Base-by-base conservation (phyloP, 768 basidiomycete genomes). In the Baorangia bicolor region DNA sequence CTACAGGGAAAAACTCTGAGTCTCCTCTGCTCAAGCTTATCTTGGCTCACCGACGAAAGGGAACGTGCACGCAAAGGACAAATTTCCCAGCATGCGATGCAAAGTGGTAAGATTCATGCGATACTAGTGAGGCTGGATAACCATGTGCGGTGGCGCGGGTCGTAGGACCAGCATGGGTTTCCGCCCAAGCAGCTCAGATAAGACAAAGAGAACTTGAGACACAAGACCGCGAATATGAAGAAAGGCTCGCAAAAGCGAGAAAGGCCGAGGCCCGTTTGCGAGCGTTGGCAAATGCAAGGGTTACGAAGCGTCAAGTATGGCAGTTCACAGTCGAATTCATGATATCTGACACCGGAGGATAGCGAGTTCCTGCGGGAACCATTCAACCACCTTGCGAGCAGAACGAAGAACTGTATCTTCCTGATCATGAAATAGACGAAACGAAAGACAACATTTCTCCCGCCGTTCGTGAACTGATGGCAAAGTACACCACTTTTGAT, bases 1-100 rank as follows among this genome's bases (percentile, higher is more conserved):
- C n/a, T 21, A 2, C 64, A 94, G 92, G 93, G 93, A 27, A 96
- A 96, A 71, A 94, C 93, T 0, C 72, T 94, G 33, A 90, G 86
- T 64, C 76, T 95, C 16, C 77, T 95, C 27, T 91, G 87, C 59
- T 80, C 90, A 4, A 77, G 87, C 10, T 70, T 94, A 38, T 83
- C 87, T 1, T 95, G 89, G 90, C 76, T 91, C 20, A 66, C 72
- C 18, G 90, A 90, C 63, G 84, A 90, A 58, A 82, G 81, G 58
- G 77, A 82, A 43, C 84, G 92, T 21, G 86, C 86, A 11, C 78
- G 77, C 53, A 88, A 84, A 55, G 90, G 88, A 4, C 81, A 82
- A 53, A 69, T 90, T 45, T 77, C 76, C n/a, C 59, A 64, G 34
- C 60, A 62, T 18, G 49, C 46, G 33, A 37, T 39, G 33, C 59